Evolutionary conservation across 2,329 filamentous ascomycete genomes (phyloP).

Genomic region (Colletotrichum brevisporum): DNA sequence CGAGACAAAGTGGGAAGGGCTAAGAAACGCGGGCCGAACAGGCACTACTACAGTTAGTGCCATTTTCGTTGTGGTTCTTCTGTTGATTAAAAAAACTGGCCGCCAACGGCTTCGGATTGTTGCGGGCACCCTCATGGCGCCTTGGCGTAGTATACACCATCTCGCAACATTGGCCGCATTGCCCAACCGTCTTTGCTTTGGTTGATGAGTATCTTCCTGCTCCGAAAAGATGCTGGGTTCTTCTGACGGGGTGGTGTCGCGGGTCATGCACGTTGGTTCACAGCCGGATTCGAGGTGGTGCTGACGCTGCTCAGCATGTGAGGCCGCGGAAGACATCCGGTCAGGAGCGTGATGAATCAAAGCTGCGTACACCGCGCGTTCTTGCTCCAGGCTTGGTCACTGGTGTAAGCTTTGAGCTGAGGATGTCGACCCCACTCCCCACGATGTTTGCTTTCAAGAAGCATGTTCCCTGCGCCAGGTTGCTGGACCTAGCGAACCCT

Average conservation of each 20-base stretch:
- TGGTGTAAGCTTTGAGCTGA: constrained; percentile 6
- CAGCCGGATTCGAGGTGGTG: not conserved
- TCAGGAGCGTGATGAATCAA: not conserved
- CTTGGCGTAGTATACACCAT: constrained; percentile 1
- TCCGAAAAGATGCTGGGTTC: not conserved
- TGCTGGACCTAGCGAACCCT: constrained; percentile 25
- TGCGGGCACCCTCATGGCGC: not conserved
- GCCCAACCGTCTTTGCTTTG: not conserved
- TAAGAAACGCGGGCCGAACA: constrained; percentile 26
- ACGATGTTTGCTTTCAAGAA: constrained; percentile 26
- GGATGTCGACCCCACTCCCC: constrained; percentile 22
- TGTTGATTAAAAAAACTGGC: constrained; percentile 6
- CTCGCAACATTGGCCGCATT: constrained; percentile 1
- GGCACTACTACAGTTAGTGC: not conserved
- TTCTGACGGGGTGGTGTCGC: constrained; percentile 1
- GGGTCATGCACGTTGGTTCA: constrained; percentile 27
- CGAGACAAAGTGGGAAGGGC: constrained; percentile 19
- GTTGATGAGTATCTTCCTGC: not conserved
- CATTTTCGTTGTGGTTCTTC: constrained; percentile 3
- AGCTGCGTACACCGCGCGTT: not conserved
- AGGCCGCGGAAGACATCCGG: constrained; percentile 24
- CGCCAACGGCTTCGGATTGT: not conserved
- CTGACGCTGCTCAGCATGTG: not conserved
- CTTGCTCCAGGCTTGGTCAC: constrained; percentile 6
- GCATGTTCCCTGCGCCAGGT: constrained; percentile 36